A percentile compares a stretch with the other conserved stretches of the same genome.
Conservation (phyloP, 257 asterid genomes). For the Solanum rostratum region DNA sequence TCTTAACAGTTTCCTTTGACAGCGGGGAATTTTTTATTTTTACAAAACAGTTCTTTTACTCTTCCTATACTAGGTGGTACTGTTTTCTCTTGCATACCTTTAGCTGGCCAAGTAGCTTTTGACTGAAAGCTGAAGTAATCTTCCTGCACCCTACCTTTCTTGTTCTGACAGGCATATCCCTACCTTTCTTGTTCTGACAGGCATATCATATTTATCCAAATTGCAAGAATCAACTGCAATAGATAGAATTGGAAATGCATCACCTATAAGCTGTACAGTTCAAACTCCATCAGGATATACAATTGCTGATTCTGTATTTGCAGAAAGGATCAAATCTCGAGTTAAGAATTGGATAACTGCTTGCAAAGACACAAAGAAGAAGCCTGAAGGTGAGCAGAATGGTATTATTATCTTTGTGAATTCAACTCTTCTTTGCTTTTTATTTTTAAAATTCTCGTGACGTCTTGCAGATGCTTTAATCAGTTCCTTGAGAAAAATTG, state of each 20-base stretch:
- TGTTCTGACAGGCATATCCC: constrained; percentile 47
- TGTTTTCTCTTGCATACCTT: not conserved
- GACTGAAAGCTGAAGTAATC: not conserved
- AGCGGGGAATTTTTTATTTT: not conserved
- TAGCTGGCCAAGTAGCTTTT: not conserved
- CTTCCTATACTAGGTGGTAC: not conserved
- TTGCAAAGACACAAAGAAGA: constrained; percentile 30
- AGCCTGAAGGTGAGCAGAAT: constrained; percentile 52
- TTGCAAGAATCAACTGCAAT: constrained; percentile 61
- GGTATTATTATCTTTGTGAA: not conserved
- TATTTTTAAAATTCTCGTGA: not conserved
- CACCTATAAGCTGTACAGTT: constrained; percentile 7
- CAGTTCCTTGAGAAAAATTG: constrained; percentile 53
- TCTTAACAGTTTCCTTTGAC: not conserved
- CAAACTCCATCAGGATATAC: constrained; percentile 38
- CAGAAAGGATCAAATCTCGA: constrained; percentile 59
- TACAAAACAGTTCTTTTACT: not conserved
- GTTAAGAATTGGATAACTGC: constrained; percentile 60
- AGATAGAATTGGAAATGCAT: constrained; percentile 32
- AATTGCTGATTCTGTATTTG: constrained; percentile 75
- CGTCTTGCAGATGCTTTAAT: constrained; percentile 47
- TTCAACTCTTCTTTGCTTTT: not conserved
- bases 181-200: constrained; percentile 25
- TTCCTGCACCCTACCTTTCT: not conserved
- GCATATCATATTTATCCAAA: constrained; percentile 88